A percentile compares a stretch with the other conserved stretches of the same genome.
phyloP scores from a whole-genome alignment of 305 asterid genomes.

The Fraxinus xanthoxyloides region DNA sequence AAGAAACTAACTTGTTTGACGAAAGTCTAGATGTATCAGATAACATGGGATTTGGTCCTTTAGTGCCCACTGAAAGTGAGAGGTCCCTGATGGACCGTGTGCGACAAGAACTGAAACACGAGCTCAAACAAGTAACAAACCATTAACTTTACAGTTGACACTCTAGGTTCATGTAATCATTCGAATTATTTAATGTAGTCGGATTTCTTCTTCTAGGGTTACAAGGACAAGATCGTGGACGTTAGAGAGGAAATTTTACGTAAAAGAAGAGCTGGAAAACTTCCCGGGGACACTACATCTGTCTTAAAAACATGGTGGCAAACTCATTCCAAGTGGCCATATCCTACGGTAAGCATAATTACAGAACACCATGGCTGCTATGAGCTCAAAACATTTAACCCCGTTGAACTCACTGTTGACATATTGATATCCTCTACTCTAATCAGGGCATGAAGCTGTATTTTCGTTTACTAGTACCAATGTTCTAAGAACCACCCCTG shows the following conservation, averaged over 20 bases:
- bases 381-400: not conserved
- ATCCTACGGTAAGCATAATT: constrained; percentile 42
- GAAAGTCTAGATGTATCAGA: constrained; percentile 72
- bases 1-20: constrained; percentile 72
- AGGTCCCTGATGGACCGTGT: constrained; percentile 94
- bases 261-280: constrained; percentile 62
- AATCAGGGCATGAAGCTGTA: not conserved
- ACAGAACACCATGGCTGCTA: not conserved
- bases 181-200: not conserved
- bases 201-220: constrained; percentile 37
- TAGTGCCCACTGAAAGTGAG: constrained; percentile 86
- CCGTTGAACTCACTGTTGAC: not conserved
- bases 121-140: constrained; percentile 74
- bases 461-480: not conserved
- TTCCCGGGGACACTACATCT: constrained; percentile 61
- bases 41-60: constrained; percentile 90
- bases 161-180: not conserved
- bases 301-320: constrained; percentile 62
- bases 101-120: constrained; percentile 84
- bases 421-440: not conserved
- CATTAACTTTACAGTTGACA: not conserved
- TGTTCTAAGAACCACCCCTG: not conserved
- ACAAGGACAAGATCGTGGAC: constrained; percentile 66
- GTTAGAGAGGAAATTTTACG: constrained; percentile 66
- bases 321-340: constrained; percentile 67